phyloP scores from a whole-genome alignment of 2,329 filamentous ascomycete species.

The Basipetospora chlamydospora region DNA sequence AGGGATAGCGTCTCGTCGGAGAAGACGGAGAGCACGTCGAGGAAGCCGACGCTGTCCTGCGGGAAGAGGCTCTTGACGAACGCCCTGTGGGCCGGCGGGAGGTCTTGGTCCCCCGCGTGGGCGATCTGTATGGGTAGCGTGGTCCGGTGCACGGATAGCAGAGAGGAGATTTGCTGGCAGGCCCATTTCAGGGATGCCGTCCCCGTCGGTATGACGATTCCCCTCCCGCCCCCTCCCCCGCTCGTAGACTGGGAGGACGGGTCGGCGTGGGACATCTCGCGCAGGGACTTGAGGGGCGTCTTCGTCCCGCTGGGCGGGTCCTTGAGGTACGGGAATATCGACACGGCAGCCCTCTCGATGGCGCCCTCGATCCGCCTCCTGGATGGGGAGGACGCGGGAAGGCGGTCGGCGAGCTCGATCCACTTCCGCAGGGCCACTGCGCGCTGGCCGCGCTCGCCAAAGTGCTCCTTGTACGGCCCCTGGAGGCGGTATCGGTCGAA shows the following conservation, averaged over 20 bases:
- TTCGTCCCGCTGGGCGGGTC: not conserved
- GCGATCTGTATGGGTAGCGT: constrained; percentile 20
- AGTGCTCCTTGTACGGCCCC: constrained; percentile 16
- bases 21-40: constrained; percentile 19
- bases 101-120: constrained; percentile 21
- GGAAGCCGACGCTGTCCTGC: constrained; percentile 13
- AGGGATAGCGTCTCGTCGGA: constrained; percentile 17
- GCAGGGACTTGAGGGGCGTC: constrained; percentile 11
- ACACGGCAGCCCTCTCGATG: constrained; percentile 8
- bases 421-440: constrained; percentile 11
- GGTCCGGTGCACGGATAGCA: constrained; percentile 16
- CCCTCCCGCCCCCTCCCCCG: constrained; percentile 13
- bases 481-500: constrained; percentile 10
- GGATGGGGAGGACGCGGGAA: not conserved
- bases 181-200: constrained; percentile 16
- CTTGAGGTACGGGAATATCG: constrained; percentile 15
- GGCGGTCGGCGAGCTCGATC: constrained; percentile 8
- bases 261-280: constrained; percentile 6
- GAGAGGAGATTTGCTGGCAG: constrained; percentile 19
- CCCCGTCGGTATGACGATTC: constrained; percentile 21
- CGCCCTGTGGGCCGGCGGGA: constrained; percentile 13
- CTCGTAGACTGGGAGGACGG: too few relatives aligned
- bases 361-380: constrained; percentile 1
- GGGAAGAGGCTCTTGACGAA: constrained; percentile 11
- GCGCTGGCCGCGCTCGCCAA: constrained; percentile 19